Percentiles rank a stretch among this genome's conserved stretches.
These are phyloP conservation scores for Trichoderma afroharzianum DNA, from an alignment of 2,329 filamentous ascomycete genomes.

Conservation along the genomic window DNA sequence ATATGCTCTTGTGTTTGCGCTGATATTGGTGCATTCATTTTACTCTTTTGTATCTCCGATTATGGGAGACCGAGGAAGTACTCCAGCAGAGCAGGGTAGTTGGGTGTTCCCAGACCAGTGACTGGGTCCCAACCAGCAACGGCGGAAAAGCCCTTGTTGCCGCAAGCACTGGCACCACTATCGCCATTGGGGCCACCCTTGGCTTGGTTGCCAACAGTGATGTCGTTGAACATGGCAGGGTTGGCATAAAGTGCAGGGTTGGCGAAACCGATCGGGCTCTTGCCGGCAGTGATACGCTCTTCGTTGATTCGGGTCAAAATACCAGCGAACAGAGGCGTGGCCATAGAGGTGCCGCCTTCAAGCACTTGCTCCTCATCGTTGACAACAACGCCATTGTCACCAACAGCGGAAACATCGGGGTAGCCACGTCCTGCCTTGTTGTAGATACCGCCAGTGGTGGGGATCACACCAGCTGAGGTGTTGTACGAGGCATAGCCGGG, in stretches of 20 bases:
- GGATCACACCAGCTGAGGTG: slow-evolving; percentile 19
- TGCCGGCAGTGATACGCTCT: slow-evolving; percentile 28
- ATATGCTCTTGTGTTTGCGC: neutral
- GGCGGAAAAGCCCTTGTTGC: slow-evolving; percentile 22
- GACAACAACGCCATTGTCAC: slow-evolving; percentile 42
- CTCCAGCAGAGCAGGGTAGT: slow-evolving; percentile 32
- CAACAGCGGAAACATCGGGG: slow-evolving; percentile 46
- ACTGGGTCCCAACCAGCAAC: slow-evolving; percentile 23
- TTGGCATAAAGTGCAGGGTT: slow-evolving; percentile 32
- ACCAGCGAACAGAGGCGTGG: slow-evolving; percentile 33
- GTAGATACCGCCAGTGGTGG: slow-evolving; percentile 31
- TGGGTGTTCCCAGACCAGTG: slow-evolving; percentile 22
- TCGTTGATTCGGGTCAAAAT: slow-evolving; percentile 34
- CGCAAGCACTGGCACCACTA: slow-evolving; percentile 18
- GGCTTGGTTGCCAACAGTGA: slow-evolving; percentile 20
- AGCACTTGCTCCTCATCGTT: slow-evolving; percentile 40
- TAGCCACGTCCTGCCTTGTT: slow-evolving; percentile 46
- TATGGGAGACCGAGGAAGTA: slow-evolving; percentile 35
- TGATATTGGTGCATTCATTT: neutral
- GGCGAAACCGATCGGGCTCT: slow-evolving; percentile 31
- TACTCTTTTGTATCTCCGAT: neutral
- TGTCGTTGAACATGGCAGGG: slow-evolving; percentile 19
- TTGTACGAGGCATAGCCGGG: slow-evolving; percentile 21
- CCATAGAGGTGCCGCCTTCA: slow-evolving; percentile 47
- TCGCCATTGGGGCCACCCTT: slow-evolving; percentile 18